Percentiles rank a stretch among this genome's conserved stretches.
Conservation (phyloP, 495 filamentous ascomycete species). For the Pseudomonodictys pantanalensis region DNA sequence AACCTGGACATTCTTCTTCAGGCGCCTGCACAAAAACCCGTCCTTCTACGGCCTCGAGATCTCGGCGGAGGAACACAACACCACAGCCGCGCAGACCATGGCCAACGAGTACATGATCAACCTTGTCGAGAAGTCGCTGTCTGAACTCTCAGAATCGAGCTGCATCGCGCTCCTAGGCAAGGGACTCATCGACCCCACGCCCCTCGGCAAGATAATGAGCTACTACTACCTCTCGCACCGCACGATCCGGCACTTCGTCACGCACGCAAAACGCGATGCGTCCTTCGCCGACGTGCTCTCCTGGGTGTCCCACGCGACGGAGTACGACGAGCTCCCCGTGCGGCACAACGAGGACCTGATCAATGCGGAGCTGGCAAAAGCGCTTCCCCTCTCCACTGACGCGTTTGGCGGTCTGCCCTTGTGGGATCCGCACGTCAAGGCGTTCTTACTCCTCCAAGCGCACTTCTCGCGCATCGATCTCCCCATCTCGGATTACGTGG, state of each 20-base stretch:
- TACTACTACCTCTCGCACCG: conserved; percentile 99
- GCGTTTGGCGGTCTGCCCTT: conserved; percentile 77
- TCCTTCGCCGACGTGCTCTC: conserved; percentile 80
- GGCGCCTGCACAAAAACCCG: conserved; percentile 94
- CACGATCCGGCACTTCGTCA: conserved; percentile 80
- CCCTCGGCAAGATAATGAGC: conserved; percentile 95
- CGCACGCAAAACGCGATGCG: conserved; percentile 71
- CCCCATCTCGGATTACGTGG: conserved; percentile 95
- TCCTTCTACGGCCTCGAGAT: conserved; percentile 98
- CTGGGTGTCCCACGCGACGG: conserved; percentile 90
- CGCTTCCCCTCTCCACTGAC: conserved; percentile 67
- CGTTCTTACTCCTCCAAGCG: conserved; percentile 89
- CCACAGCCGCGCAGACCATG: conserved; percentile 72
- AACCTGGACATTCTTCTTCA: conserved; percentile 99
- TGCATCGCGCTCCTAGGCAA: conserved; percentile 81
- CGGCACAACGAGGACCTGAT: conserved; percentile 98
- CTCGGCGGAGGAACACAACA: conserved; percentile 88
- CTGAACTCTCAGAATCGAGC: conserved; percentile 73
- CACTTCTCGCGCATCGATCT: conserved; percentile 90
- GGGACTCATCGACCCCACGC: conserved; percentile 82
- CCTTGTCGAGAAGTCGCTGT: conserved; percentile 81
- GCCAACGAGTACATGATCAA: conserved; percentile 92
- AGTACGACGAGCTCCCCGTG: conserved; percentile 98
- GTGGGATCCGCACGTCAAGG: conserved; percentile 99
- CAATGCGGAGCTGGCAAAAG: conserved; percentile 83